A percentile compares a stretch with the other conserved stretches of the same genome.
Conservation (phyloP, 2,329 filamentous ascomycete genomes). For the Cordyceps pruinosa region DNA sequence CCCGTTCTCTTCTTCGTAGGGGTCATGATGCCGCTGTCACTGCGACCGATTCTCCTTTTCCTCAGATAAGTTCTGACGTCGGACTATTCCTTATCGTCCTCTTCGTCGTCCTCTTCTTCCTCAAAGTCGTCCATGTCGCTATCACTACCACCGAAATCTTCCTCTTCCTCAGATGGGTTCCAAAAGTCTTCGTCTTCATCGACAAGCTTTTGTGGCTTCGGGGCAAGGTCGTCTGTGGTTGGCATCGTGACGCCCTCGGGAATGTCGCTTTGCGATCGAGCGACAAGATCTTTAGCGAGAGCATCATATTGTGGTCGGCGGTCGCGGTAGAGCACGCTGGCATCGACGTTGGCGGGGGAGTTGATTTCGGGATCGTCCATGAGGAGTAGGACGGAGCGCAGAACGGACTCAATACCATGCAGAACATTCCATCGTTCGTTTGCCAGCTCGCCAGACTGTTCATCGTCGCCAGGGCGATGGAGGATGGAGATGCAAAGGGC, state of each 20-base stretch:
- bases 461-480: conserved; percentile 84
- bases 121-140: conserved; percentile 57
- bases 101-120: conserved; percentile 50
- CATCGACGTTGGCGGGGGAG: conserved; percentile 92
- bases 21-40: too few relatives aligned
- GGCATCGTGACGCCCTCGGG: conserved; percentile 78
- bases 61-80: too few relatives aligned
- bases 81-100: conserved; percentile 50
- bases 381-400: conserved; percentile 85
- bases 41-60: too few relatives aligned
- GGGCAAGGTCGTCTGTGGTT: conserved; percentile 56
- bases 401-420: conserved; percentile 88
- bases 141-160: conserved; percentile 72
- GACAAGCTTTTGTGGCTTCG: conserved; percentile 50
- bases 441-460: conserved; percentile 83
- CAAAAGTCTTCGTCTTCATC: conserved; percentile 77
- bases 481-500: conserved; percentile 95
- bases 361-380: conserved; percentile 91
- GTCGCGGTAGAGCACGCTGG: conserved; percentile 77
- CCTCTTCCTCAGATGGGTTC: conserved; percentile 68
- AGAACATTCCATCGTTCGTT: conserved; percentile 91
- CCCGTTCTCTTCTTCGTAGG: too few relatives aligned
- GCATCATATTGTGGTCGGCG: conserved; percentile 61
- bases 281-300: conserved; percentile 62
- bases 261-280: conserved; percentile 69